phyloP scores from a whole-genome alignment of 768 basidiomycete species.

The Leucocoprinus sp. region DNA sequence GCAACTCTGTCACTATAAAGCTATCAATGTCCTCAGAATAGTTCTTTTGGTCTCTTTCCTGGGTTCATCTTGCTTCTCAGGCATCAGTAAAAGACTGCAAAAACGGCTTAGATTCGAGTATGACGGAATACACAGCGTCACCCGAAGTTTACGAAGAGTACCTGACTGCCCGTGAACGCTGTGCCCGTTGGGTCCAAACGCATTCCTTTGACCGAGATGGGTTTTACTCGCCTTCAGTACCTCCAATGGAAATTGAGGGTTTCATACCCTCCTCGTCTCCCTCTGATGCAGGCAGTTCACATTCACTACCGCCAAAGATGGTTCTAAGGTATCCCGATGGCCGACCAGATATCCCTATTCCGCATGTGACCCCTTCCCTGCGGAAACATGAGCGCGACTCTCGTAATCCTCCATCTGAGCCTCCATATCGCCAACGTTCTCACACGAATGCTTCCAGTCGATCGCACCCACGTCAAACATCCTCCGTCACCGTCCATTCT shows the following conservation, averaged over 20 bases:
- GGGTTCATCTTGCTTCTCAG: constrained; percentile 14
- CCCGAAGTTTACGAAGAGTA: constrained; percentile 52
- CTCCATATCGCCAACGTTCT: constrained; percentile 5
- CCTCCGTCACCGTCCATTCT: constrained; percentile 14
- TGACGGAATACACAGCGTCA: constrained; percentile 60
- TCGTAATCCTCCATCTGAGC: constrained; percentile 17
- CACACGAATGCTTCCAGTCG: constrained; percentile 22
- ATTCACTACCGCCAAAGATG: constrained; percentile 63
- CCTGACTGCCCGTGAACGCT: constrained; percentile 52
- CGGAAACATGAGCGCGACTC: constrained; percentile 15
- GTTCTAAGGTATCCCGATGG: constrained; percentile 62
- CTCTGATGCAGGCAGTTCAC: constrained; percentile 41
- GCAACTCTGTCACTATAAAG: constrained; percentile 28
- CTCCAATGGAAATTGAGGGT: constrained; percentile 44
- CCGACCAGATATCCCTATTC: constrained; percentile 54
- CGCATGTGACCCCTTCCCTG: constrained; percentile 24
- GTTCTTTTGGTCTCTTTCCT: constrained; percentile 17
- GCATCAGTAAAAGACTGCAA: constrained; percentile 6
- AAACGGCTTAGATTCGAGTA: too few species aligned
- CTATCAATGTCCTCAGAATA: constrained; percentile 17
- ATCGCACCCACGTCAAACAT: not conserved
- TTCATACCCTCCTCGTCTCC: constrained; percentile 31
- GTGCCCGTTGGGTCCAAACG: constrained; percentile 51
- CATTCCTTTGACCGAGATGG: constrained; percentile 30
- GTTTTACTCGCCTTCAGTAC: constrained; percentile 51